Evolutionary conservation across 129 eudicot genomes (phyloP), one percentile per base, ranked within the genome.

Genomic region (Flaveria bidentis): DNA sequence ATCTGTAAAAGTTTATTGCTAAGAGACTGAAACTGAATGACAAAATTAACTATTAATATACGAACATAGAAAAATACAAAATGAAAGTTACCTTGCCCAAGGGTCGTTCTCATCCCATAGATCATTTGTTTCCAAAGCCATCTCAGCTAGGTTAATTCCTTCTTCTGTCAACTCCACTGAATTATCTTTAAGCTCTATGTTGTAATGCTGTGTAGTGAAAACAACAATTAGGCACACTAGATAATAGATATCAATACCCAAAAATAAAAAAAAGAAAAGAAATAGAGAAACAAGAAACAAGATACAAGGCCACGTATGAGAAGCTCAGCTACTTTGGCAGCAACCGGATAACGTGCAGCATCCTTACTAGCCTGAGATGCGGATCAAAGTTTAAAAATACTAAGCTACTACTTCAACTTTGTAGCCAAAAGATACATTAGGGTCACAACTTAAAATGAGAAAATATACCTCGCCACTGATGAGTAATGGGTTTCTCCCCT

Each of bases 21-120:
- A 68, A 77, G 69, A 66, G 26, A 22, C 71, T 66, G 51, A 65
- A 77, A 36, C 9, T 26, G 7, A 41, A 58, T 33, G 53, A 78
- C 41, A 28, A 56, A 56, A 67, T 71, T 44, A 5, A 53, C n/a
- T 26, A 26, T 42, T 74, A 80, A 33, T 10, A 33, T 26, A 53
- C 11, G 46, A 63, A 71, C 30, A 50, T 25, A 60, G 61, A 64
- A 39, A 23, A 36, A 4, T 5, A 30, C 8, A 22, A 17, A 49
- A 50, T 23, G 8, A 2, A 41, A n/a, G 52, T 79, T 64, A 94
- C 99, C 97, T 89, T 66, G 99, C 99, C 99, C 99, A 95, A 64
- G 97, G 99, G 85, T 95, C 97, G 82, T 89, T 89, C 82, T 91
- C 99, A 82, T 95, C 97, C 99, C 99, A 91, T 7, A 95, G 79